Evolutionary conservation across 371 early-diverging fungal species (phyloP).

Genomic region (Massospora cicadina): DNA sequence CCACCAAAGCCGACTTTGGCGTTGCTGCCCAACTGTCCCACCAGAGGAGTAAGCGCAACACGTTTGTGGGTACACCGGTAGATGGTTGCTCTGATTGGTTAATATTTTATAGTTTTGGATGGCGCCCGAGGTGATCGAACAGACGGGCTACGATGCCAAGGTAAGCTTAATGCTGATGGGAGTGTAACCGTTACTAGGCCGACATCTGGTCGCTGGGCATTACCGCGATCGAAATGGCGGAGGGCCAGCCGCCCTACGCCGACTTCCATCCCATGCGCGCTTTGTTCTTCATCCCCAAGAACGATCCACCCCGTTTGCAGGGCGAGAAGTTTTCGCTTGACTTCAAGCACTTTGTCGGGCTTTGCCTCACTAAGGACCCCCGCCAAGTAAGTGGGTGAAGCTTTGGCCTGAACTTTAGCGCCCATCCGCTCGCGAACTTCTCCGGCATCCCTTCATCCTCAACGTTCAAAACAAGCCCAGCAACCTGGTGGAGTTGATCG

Average conservation of each 20-base stretch:
- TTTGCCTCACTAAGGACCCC: conserved; percentile 79
- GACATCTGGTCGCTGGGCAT: conserved; percentile 99
- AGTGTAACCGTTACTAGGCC: conserved; percentile 25
- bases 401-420: not conserved
- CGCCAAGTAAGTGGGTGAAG: conserved; percentile 25
- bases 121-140: conserved; percentile 96
- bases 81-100: conserved; percentile 13
- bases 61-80: conserved; percentile 96
- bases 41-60: conserved; percentile 70
- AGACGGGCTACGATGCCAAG: conserved; percentile 88
- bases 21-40: conserved; percentile 73
- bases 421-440: conserved; percentile 6
- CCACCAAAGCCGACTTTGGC: conserved; percentile 75
- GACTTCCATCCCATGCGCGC: conserved; percentile 87
- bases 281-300: conserved; percentile 82
- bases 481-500: conserved; percentile 8
- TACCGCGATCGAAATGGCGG: conserved; percentile 91
- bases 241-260: conserved; percentile 82
- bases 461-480: conserved; percentile 10
- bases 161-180: conserved; percentile 14
- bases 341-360: conserved; percentile 80
- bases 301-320: conserved; percentile 68
- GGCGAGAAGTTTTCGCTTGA: conserved; percentile 57
- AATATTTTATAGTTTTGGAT: conserved; percentile 64
- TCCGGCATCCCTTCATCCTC: conserved; percentile 9